Evolutionary conservation across 768 basidiomycete species (phyloP).

Genomic region (Favolaschia claudopus): DNA sequence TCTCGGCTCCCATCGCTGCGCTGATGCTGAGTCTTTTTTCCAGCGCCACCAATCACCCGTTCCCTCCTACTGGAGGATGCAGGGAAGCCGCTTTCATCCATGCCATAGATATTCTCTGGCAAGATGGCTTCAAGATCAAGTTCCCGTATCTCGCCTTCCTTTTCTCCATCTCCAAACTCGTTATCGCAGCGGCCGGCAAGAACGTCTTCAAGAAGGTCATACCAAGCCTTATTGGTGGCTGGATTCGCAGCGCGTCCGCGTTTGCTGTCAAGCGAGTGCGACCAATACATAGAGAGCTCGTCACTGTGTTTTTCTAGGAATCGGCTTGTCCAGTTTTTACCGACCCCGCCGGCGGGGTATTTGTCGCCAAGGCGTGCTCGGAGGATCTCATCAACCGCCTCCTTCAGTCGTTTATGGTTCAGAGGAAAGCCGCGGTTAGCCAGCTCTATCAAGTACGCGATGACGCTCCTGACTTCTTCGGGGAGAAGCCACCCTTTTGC

Average conservation of each 20-base stretch:
- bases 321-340: slow-evolving; percentile 44
- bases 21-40: slow-evolving; percentile 38
- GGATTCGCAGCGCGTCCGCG: slow-evolving; percentile 46
- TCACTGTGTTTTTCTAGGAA: slow-evolving; percentile 39
- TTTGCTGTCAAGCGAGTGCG: slow-evolving; percentile 41
- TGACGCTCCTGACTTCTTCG: slow-evolving; percentile 39
- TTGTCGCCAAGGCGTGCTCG: slow-evolving; percentile 33
- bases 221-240: slow-evolving; percentile 42
- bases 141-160: not conserved
- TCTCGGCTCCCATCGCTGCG: slow-evolving; percentile 36
- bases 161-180: slow-evolving; percentile 5
- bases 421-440: slow-evolving; percentile 45
- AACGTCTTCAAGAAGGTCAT: slow-evolving; percentile 37
- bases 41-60: slow-evolving; percentile 37
- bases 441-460: slow-evolving; percentile 35
- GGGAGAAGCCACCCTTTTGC: slow-evolving; percentile 35
- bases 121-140: slow-evolving; percentile 19
- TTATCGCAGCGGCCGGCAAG: slow-evolving; percentile 15
- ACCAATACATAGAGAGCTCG: slow-evolving; percentile 37
- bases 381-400: slow-evolving; percentile 41
- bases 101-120: slow-evolving; percentile 39
- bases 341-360: slow-evolving; percentile 42
- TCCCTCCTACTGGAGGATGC: slow-evolving; percentile 29
- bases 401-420: slow-evolving; percentile 39
- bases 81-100: slow-evolving; percentile 45